Percentiles rank a stretch among this genome's conserved stretches.
Conservation (phyloP, 805 yeast species). For the Yamadazyma phyllophila region DNA sequence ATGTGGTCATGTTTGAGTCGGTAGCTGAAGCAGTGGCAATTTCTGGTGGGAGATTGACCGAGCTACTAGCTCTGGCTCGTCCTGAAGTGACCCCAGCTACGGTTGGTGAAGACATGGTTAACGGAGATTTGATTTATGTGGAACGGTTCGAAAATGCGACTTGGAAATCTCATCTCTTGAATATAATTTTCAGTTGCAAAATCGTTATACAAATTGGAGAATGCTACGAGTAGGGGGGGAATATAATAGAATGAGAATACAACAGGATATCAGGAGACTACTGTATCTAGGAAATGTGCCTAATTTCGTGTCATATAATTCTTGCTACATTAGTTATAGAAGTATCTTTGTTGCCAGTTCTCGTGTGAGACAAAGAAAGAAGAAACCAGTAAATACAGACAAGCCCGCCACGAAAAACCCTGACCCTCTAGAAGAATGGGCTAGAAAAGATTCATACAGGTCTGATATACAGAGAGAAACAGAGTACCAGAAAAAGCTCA, state of each 20-base stretch:
- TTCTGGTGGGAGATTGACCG: conserved; percentile 19
- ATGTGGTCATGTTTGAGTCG: conserved; percentile 19
- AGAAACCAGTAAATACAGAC: not conserved
- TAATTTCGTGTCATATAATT: too few relatives aligned
- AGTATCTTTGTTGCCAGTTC: conserved; percentile 7
- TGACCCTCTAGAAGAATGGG: conserved; percentile 14
- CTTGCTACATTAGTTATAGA: not conserved
- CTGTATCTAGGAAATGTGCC: too few relatives aligned
- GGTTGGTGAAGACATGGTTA: conserved; percentile 13
- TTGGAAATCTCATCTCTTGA: not conserved
- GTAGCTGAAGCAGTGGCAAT: conserved; percentile 24
- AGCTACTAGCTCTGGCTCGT: conserved; percentile 17
- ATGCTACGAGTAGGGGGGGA: not conserved
- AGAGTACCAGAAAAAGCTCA: conserved; percentile 22
- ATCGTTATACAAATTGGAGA: not conserved
- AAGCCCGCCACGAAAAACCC: not conserved
- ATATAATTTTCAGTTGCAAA: not conserved
- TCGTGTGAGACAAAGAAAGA: not conserved
- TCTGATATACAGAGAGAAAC: conserved; percentile 19
- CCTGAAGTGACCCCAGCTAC: conserved; percentile 17
- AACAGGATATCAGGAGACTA: too few relatives aligned
- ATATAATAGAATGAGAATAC: not conserved
- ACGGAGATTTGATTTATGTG: not conserved
- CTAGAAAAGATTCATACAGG: conserved; percentile 22
- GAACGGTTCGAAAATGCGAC: not conserved